A percentile compares a stretch with the other conserved stretches of the same genome.
phyloP scores from a whole-genome alignment of 2,329 filamentous ascomycete species.

The Ceratocystiopsis brevicomis region DNA sequence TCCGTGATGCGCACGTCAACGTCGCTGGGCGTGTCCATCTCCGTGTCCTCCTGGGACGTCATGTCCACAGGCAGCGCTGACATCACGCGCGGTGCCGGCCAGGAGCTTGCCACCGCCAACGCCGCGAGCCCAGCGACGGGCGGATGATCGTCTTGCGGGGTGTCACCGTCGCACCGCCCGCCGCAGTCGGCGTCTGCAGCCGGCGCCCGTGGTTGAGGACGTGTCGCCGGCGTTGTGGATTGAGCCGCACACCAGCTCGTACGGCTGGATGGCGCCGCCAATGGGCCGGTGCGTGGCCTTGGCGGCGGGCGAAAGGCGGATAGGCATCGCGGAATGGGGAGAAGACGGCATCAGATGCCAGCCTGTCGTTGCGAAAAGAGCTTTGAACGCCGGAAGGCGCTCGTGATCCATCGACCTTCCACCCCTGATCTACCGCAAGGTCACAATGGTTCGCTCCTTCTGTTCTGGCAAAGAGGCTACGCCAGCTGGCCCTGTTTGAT shows the following conservation, averaged over 20 bases:
- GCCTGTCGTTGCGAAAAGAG: too few species aligned
- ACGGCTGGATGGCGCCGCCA: constrained; percentile 48
- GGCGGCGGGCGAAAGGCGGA: constrained; percentile 45
- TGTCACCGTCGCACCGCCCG: not conserved
- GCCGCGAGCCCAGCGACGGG: not conserved
- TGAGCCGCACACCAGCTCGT: constrained; percentile 33
- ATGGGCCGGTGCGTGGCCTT: constrained; percentile 48
- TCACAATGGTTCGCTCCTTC: too few species aligned
- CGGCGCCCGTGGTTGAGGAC: constrained; percentile 31
- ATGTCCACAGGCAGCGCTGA: not conserved
- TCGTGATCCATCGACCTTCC: too few species aligned
- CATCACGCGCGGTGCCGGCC: not conserved
- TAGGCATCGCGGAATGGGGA: constrained; percentile 7
- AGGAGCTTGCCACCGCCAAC: not conserved
- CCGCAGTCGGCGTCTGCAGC: constrained; percentile 1
- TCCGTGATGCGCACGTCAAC: constrained; percentile 29
- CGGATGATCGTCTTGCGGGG: constrained; percentile 4
- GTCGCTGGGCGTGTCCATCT: constrained; percentile 9
- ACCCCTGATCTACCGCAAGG: too few species aligned
- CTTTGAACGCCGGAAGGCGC: too few species aligned
- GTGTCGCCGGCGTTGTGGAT: constrained; percentile 19
- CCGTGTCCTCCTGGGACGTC: constrained; percentile 7
- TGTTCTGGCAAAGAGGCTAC: too few species aligned
- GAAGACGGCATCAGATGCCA: too few species aligned
- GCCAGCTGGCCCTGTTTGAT: too few species aligned